Evolutionary conservation across 176 grass and related monocot genomes (phyloP).

Genomic region (Aegilops longissima): DNA sequence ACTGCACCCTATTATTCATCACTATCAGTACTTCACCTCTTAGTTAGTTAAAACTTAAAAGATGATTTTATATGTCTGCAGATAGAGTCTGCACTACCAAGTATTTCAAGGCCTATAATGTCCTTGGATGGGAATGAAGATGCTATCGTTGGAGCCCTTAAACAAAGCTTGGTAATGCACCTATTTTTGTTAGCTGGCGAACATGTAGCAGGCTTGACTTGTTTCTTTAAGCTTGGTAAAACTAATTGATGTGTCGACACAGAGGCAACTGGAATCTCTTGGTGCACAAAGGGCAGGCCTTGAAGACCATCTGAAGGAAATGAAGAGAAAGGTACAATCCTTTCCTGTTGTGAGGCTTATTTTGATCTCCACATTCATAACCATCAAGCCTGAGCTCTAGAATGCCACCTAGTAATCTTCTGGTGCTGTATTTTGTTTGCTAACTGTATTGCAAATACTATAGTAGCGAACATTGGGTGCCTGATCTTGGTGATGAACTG

Average conservation of each 20-base stretch:
- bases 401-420: background rate
- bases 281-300: conserved; percentile 94
- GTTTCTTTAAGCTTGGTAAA: conserved; percentile 25
- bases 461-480: background rate
- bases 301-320: conserved; percentile 99
- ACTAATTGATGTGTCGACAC: conserved; percentile 29
- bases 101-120: conserved; percentile 98
- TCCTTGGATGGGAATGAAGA: conserved; percentile 99
- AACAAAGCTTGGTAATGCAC: conserved; percentile 92
- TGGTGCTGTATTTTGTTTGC: conserved; percentile 9
- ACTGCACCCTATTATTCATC: background rate
- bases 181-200: conserved; percentile 17
- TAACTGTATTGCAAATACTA: background rate
- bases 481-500: background rate
- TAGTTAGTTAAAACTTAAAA: conserved; percentile 22
- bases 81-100: conserved; percentile 98
- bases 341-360: conserved; percentile 2
- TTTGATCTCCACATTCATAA: background rate
- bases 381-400: background rate
- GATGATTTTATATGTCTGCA: conserved; percentile 40
- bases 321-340: conserved; percentile 87
- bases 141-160: conserved; percentile 93
- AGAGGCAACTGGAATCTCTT: conserved; percentile 97
- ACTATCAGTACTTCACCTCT: conserved; percentile 28
- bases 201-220: background rate